Percentiles rank a stretch among this genome's conserved stretches.
These are phyloP conservation scores for Populus alba DNA, from an alignment of 345 rosid species.

Conservation along the genomic window DNA sequence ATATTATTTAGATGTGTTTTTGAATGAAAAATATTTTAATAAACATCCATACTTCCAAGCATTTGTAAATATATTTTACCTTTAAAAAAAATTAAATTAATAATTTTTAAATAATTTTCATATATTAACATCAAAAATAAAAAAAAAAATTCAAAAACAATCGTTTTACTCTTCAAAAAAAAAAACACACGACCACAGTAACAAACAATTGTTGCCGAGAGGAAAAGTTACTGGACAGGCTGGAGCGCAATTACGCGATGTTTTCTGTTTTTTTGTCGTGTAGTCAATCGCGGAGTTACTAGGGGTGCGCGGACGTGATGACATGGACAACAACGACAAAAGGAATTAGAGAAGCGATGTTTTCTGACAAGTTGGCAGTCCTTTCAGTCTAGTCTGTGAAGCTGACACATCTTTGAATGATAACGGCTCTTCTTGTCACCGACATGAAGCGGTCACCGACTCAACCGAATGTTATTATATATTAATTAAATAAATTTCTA, in stretches of 20 bases:
- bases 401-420: not conserved
- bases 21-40: no score
- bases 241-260: conserved; percentile 20
- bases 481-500: not conserved
- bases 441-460: not conserved
- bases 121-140: no score
- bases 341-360: not conserved
- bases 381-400: not conserved
- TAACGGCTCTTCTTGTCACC: not conserved
- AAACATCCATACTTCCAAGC: no score
- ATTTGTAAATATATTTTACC: no score
- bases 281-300: no score
- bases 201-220: not conserved
- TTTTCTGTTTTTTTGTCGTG: not conserved
- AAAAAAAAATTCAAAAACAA: no score
- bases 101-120: no score
- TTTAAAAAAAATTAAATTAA: no score
- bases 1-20: no score
- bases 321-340: not conserved
- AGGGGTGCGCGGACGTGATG: not conserved
- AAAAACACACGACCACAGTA: no score
- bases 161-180: no score
- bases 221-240: conserved; percentile 18
- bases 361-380: not conserved
- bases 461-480: not conserved